Conservation (phyloP, 2,329 filamentous ascomycete species). For the Nemania sp. region DNA sequence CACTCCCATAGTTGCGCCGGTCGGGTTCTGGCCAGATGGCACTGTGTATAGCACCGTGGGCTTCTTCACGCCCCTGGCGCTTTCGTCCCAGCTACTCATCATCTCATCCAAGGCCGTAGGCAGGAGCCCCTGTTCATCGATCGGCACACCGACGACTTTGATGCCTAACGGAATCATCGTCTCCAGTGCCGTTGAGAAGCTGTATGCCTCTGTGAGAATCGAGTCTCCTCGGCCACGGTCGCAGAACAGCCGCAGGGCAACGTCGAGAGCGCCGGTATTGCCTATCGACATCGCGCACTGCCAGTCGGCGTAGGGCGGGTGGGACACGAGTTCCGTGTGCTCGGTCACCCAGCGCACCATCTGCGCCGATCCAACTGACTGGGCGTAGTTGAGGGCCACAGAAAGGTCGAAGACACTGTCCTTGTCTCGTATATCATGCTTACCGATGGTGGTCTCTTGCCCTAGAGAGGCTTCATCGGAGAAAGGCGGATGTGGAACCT, state of each 20-base stretch:
- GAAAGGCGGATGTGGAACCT: constrained; percentile 13
- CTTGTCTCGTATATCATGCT: constrained; percentile 70
- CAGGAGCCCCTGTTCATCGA: constrained; percentile 58
- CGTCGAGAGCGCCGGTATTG: constrained; percentile 83
- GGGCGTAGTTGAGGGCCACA: constrained; percentile 90
- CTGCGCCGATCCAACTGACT: constrained; percentile 83
- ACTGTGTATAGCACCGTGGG: constrained; percentile 63
- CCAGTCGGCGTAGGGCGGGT: constrained; percentile 91
- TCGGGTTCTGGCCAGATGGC: constrained; percentile 86
- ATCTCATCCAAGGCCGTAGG: constrained; percentile 57
- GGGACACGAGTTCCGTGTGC: constrained; percentile 89
- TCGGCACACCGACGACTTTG: constrained; percentile 52
- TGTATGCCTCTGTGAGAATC: constrained; percentile 87
- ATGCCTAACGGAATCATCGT: constrained; percentile 59
- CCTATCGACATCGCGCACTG: constrained; percentile 80
- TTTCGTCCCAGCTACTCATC: constrained; percentile 54
- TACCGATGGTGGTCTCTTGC: constrained; percentile 67
- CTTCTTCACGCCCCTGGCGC: constrained; percentile 48
- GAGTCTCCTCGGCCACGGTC: constrained; percentile 70
- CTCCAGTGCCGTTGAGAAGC: constrained; percentile 74
- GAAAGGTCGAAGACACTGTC: constrained; percentile 69
- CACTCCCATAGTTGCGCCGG: constrained; percentile 76
- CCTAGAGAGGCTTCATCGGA: constrained; percentile 14
- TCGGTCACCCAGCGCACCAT: constrained; percentile 89
- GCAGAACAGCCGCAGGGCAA: constrained; percentile 80